Evolutionary conservation across 2,329 filamentous ascomycete genomes (phyloP), one percentile per base, ranked within the genome.

Genomic region (Aspergillus awamori): DNA sequence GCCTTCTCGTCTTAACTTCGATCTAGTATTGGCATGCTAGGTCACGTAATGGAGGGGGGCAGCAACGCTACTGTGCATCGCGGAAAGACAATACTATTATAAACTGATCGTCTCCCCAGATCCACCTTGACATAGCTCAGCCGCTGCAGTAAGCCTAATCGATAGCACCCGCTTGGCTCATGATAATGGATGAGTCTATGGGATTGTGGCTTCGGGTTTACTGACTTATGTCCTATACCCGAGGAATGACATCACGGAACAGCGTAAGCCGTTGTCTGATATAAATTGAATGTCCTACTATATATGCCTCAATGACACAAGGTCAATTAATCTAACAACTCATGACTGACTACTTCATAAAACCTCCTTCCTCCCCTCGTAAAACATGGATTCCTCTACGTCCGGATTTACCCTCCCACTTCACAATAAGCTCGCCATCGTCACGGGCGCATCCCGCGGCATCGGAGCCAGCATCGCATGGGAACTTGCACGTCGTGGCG

Each of bases 401-500:
- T 10, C 8, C n/a, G 15, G 22, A 20, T 51, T 51, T 4, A 6
- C 47, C 8, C 47, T 51, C 0, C 47, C 47, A n/a, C 47, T 51
- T 4, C 47, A 33, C 6, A 54, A 54, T 3, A 61, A 61, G 28
- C 39, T 58, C 33, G 59, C 59, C 13, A 58, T 61, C 2, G 49
- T 61, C 2, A 58, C 59, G 8, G 54, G 59, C 30, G 54, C 38
- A 41, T 58, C 59, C 6, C 49, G 59, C 17, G 59, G 59, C 30
- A 61, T 61, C 26, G 54, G 54, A 2, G 54, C 54, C 2, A 49
- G 39, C 1, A 20, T 58, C 3, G 59, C 54, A 11, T 33, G 33
- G 17, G 54, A 61, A 13, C 22, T 61, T 7, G 54, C 59, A 5
- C 39, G 41, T 17, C 38, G 55, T n/a, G 59, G 59, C 10, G 54